Conservation (phyloP, 2,329 filamentous ascomycete species). For the Colletotrichum spinosum region DNA sequence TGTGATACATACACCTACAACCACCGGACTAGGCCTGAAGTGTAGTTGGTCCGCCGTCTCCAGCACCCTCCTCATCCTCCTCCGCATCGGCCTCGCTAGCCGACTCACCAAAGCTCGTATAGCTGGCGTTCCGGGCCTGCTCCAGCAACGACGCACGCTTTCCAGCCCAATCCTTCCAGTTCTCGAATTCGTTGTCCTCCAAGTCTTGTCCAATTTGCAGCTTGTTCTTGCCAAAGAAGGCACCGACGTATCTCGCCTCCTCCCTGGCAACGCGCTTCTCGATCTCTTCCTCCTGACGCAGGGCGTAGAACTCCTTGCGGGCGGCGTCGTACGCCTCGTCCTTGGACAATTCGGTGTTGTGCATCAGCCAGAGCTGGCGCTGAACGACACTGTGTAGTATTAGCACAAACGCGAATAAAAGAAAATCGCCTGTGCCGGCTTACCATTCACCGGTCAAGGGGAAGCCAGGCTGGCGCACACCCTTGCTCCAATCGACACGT, state of each 20-base stretch:
- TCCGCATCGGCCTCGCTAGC: constrained; percentile 45
- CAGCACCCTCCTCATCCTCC: constrained; percentile 33
- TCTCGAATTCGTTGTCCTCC: constrained; percentile 83
- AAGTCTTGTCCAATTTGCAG: constrained; percentile 84
- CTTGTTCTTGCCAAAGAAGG: constrained; percentile 84
- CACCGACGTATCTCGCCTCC: constrained; percentile 86
- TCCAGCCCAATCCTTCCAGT: constrained; percentile 85
- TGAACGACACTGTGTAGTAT: constrained; percentile 80
- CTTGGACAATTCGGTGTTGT: constrained; percentile 70
- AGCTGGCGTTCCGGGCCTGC: constrained; percentile 53
- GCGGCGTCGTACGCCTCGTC: constrained; percentile 85
- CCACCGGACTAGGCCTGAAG: neutral
- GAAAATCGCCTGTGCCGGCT: constrained; percentile 39
- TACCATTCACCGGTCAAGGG: constrained; percentile 88
- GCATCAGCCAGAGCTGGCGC: constrained; percentile 87
- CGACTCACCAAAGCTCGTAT: constrained; percentile 55
- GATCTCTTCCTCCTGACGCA: constrained; percentile 86
- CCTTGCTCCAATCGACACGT: constrained; percentile 81
- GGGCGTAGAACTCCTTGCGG: constrained; percentile 88
- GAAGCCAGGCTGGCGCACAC: constrained; percentile 78
- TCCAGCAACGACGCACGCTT: constrained; percentile 57
- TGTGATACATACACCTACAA: constrained; percentile 30
- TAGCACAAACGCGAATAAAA: constrained; percentile 31
- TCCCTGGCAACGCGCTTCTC: constrained; percentile 86
- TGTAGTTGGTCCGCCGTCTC: neutral